Base-by-base conservation (phyloP, 2,329 filamentous ascomycete species). In the Biscogniauxia sp. region DNA sequence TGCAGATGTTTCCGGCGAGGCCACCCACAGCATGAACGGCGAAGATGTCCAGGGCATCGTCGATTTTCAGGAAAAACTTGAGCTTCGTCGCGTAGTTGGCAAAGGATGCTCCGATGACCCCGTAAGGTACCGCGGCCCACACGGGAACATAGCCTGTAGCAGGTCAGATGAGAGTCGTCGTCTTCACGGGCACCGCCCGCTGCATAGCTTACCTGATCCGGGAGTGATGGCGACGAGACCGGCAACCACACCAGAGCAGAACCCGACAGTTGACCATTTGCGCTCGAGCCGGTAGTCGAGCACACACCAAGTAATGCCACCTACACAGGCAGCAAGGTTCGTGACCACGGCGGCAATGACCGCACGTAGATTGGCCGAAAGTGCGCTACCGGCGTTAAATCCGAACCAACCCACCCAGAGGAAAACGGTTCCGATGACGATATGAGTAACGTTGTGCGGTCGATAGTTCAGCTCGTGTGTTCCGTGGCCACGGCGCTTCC, bases 371-470 rank as follows among this genome's bases (percentile, higher is more conserved):
- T 95, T 96, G 56, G 92, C 92, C 54, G 88, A 82, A 58, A 95
- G 80, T 15, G 92, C 92, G 17, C 89, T 93, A 65, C 92, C 92
- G 55, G 91, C 92, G 70, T 96, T 97, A 86, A 97, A 97, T 54
- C 93, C 93, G 71, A 96, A 96, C 93, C 92, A 97, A 57, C 93
- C 93, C 17, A 96, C 90, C 92, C 93, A 97, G 17, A 97, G 87
- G 78, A 97, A 96, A 53, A 96, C 92, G 2, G 93, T 96, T 28
- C 93, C 93, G 59, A 96, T 90, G 56, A 96, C 92, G 68, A 97
- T 93, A 74, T 96, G 91, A 3, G 92, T 95, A 53, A 96, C 92
- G 70, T 96, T 96, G 80, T 97, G 93, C 9, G 93, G 93, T 55
- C 93, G 89, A 76, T 94, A 96, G 79, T 96, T 96, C 69, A 96